Evolutionary conservation across 192 early-diverging fungal genomes (phyloP).

Genomic region (Podila verticillata): DNA sequence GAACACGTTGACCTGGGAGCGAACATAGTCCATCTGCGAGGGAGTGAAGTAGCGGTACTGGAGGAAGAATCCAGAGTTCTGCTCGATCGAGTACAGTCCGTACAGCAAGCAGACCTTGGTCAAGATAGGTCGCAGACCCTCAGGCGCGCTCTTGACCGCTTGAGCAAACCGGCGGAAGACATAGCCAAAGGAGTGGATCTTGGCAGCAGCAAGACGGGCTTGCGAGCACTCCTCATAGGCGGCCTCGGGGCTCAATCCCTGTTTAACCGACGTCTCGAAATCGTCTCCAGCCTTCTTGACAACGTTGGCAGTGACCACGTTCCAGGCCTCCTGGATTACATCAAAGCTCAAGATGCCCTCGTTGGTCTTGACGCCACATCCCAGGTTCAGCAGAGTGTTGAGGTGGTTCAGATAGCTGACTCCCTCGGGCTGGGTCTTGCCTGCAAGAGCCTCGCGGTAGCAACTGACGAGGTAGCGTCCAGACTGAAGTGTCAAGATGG

Average conservation of each 20-base stretch:
- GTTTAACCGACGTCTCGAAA: slow-evolving; percentile 71
- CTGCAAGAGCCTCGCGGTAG: slow-evolving; percentile 71
- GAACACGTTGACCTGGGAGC: slow-evolving; percentile 66
- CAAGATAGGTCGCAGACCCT: slow-evolving; percentile 68
- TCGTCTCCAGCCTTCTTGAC: slow-evolving; percentile 82
- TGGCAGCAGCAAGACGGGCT: slow-evolving; percentile 80
- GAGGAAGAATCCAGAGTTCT: slow-evolving; percentile 85
- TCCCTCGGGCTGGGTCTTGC: slow-evolving; percentile 79
- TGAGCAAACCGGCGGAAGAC: slow-evolving; percentile 85
- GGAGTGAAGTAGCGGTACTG: slow-evolving; percentile 83
- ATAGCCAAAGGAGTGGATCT: slow-evolving; percentile 83
- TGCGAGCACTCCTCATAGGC: slow-evolving; percentile 89
- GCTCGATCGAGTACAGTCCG: slow-evolving; percentile 81
- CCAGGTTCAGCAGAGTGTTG: slow-evolving; percentile 52
- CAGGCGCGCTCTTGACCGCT: slow-evolving; percentile 71
- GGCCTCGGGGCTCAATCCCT: slow-evolving; percentile 76
- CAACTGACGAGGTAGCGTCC: slow-evolving; percentile 84
- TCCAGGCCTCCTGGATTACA: slow-evolving; percentile 79
- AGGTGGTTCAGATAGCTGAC: slow-evolving; percentile 78
- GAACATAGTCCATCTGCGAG: slow-evolving; percentile 74
- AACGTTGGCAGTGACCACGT: slow-evolving; percentile 83
- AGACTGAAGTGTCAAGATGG: slow-evolving; percentile 86
- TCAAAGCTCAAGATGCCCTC: slow-evolving; percentile 64
- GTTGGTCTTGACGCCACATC: slow-evolving; percentile 58
- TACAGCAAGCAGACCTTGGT: slow-evolving; percentile 78